These are phyloP conservation scores for Apophysomyces elegans DNA, from an alignment of 371 early-diverging fungal genomes.

Conservation along the genomic window DNA sequence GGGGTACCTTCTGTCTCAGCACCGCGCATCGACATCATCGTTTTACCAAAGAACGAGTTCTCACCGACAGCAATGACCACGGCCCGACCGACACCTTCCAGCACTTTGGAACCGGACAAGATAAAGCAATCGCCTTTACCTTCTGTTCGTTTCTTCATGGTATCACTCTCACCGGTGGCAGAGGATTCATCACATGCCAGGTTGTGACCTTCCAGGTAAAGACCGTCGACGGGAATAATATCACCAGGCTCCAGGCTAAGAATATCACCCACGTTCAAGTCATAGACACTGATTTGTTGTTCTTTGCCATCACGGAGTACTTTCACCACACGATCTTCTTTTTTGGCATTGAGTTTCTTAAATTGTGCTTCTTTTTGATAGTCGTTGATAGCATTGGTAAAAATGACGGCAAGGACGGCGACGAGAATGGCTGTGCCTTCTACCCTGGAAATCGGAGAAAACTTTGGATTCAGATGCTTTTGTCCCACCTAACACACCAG, in stretches of 20 bases:
- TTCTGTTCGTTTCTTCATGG: constrained; percentile 69
- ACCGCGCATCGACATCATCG: constrained; percentile 86
- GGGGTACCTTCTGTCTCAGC: constrained; percentile 85
- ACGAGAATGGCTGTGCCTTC: constrained; percentile 90
- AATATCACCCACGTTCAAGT: constrained; percentile 89
- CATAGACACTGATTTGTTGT: constrained; percentile 82
- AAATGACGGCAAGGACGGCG: constrained; percentile 89
- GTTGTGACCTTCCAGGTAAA: constrained; percentile 80
- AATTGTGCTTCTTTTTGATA: constrained; percentile 96
- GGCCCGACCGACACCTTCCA: constrained; percentile 86
- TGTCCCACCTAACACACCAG: neutral
- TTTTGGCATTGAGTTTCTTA: constrained; percentile 89
- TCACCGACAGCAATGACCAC: constrained; percentile 89
- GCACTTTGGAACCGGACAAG: constrained; percentile 88
- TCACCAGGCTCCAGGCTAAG: constrained; percentile 94
- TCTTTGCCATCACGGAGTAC: constrained; percentile 79
- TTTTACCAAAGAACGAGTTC: constrained; percentile 81
- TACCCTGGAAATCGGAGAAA: constrained; percentile 47
- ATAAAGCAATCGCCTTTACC: constrained; percentile 80
- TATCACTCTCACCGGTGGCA: constrained; percentile 92
- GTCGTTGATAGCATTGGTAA: constrained; percentile 95
- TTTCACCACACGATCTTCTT: constrained; percentile 87
- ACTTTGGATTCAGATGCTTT: constrained; percentile 12
- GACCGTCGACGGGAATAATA: constrained; percentile 88
- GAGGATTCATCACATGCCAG: constrained; percentile 90